Percentiles rank a stretch among this genome's conserved stretches.
phyloP scores from a whole-genome alignment of 2,329 filamentous ascomycete species.

The Gnomoniopsis smithogilvyi region DNA sequence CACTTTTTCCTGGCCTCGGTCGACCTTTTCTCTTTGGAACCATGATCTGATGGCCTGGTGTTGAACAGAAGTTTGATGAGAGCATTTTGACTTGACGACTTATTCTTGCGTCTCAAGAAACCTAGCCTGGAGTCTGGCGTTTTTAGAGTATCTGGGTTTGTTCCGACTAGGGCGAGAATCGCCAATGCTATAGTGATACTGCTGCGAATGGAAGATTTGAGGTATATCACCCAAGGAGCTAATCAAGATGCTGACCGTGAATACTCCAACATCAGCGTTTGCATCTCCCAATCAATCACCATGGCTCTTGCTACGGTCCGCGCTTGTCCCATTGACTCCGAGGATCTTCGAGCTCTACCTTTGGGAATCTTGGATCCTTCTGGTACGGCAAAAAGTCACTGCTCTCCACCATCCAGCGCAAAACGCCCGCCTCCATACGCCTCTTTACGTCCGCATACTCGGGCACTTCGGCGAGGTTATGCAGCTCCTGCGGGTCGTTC shows the following conservation, averaged over 20 bases:
- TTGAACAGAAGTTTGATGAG: too few species aligned
- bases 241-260: background rate
- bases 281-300: background rate
- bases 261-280: background rate
- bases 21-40: too few species aligned
- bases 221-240: too few species aligned
- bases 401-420: conserved; percentile 2
- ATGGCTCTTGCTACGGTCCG: background rate
- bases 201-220: too few species aligned
- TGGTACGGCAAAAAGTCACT: background rate
- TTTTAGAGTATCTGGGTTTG: too few species aligned
- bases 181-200: too few species aligned
- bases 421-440: conserved; percentile 1
- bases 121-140: too few species aligned
- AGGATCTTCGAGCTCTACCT: conserved; percentile 1
- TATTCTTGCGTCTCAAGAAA: too few species aligned
- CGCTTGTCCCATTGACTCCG: conserved; percentile 8
- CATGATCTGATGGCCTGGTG: too few species aligned
- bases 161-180: too few species aligned
- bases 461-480: conserved; percentile 31
- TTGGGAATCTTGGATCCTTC: background rate
- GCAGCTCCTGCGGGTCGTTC: conserved; percentile 32
- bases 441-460: conserved; percentile 7
- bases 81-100: too few species aligned
- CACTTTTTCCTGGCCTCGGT: too few species aligned